Evolutionary conservation across 208 protist genomes (phyloP).

Genomic region (Wallacemonas collosoma): DNA sequence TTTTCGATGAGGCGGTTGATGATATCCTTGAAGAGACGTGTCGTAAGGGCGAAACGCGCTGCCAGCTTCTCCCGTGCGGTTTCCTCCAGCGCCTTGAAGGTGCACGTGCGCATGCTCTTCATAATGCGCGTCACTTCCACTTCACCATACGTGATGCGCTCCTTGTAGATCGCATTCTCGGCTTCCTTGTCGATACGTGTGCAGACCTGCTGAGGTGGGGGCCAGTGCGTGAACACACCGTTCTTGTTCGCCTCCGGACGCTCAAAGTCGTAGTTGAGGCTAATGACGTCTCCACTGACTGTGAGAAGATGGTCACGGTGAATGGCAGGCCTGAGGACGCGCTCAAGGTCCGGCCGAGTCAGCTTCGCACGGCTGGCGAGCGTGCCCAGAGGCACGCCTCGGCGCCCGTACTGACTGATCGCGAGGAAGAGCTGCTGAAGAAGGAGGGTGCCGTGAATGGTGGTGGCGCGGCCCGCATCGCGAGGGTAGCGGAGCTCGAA

Average conservation of each 20-base stretch:
- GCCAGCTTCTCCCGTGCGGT: slow-evolving; percentile 32
- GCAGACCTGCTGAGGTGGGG: slow-evolving; percentile 18
- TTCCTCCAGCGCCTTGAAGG: slow-evolving; percentile 42
- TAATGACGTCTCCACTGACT: slow-evolving; percentile 1
- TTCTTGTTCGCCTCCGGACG: slow-evolving; percentile 21
- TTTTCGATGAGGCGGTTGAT: slow-evolving; percentile 59
- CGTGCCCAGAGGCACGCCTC: slow-evolving; percentile 23
- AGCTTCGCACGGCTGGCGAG: slow-evolving; percentile 34
- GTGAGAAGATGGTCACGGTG: slow-evolving; percentile 30
- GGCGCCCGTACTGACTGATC: slow-evolving; percentile 29
- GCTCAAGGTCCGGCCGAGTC: background rate
- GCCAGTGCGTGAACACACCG: slow-evolving; percentile 36
- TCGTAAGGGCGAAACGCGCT: slow-evolving; percentile 31
- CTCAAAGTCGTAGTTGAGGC: slow-evolving; percentile 36
- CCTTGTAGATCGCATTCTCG: slow-evolving; percentile 14
- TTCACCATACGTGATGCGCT: slow-evolving; percentile 22
- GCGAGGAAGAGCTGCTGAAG: slow-evolving; percentile 43
- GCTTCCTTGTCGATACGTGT: slow-evolving; percentile 11
- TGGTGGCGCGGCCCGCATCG: slow-evolving; percentile 22
- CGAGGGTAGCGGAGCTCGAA: slow-evolving; percentile 39
- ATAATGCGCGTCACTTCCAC: slow-evolving; percentile 45
- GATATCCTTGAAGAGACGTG: slow-evolving; percentile 49
- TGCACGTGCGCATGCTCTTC: slow-evolving; percentile 36
- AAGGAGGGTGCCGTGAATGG: slow-evolving; percentile 37
- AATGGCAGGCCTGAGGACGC: slow-evolving; percentile 12